Percentiles rank a stretch among this genome's conserved stretches.
Evolutionary conservation across 768 basidiomycete species (phyloP).

Genomic region (Rhodotorula babjevae): DNA sequence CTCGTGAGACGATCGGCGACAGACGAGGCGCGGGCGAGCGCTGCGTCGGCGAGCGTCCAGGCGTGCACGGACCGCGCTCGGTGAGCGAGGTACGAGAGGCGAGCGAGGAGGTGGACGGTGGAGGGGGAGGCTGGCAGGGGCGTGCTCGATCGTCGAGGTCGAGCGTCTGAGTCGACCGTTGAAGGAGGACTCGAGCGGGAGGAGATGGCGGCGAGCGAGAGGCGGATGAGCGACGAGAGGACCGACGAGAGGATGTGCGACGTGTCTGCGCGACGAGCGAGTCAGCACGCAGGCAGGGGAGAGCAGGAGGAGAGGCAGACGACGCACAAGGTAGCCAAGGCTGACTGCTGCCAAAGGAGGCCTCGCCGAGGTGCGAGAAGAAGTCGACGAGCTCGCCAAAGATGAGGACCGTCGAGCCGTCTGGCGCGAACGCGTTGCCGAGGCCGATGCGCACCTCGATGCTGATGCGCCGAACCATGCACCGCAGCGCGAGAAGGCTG

Average conservation of each 20-base stretch:
- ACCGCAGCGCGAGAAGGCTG: constrained; percentile 16
- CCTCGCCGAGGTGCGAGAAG: neutral
- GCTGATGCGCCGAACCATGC: constrained; percentile 33
- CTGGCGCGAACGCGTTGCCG: constrained; percentile 23
- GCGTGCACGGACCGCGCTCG: neutral
- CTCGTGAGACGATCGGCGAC: constrained; percentile 11
- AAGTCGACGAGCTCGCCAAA: constrained; percentile 26
- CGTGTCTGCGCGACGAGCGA: constrained; percentile 11
- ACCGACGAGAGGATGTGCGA: constrained; percentile 35
- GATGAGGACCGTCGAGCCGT: constrained; percentile 19
- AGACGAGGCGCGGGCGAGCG: constrained; percentile 15
- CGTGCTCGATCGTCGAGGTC: neutral
- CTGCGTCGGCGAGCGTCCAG: constrained; percentile 22
- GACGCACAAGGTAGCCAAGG: constrained; percentile 24
- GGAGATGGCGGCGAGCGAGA: constrained; percentile 28
- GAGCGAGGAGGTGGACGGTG: constrained; percentile 12
- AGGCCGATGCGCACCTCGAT: constrained; percentile 35
- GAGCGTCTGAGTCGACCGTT: neutral
- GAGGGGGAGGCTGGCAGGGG: neutral
- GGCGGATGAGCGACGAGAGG: constrained; percentile 37
- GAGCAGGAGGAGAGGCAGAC: no score
- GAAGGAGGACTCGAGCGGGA: neutral
- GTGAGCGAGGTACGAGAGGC: constrained; percentile 2
- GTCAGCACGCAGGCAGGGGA: neutral
- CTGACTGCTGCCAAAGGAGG: neutral